phyloP scores from a whole-genome alignment of 2,329 filamentous ascomycete species.

The Curvularia spicifera region DNA sequence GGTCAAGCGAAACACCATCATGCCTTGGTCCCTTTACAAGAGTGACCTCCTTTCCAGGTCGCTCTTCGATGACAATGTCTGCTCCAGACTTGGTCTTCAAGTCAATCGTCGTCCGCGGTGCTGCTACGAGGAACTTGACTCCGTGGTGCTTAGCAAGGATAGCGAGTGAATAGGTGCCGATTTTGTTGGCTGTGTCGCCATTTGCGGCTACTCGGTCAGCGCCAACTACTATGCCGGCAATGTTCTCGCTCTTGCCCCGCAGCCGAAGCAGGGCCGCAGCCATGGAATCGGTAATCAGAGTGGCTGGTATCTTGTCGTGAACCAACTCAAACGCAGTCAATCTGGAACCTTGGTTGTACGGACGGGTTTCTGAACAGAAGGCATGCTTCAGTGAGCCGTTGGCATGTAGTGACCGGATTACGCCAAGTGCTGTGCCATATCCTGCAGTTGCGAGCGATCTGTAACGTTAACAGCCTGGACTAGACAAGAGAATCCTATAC shows the following conservation, averaged over 20 bases:
- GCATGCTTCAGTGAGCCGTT: conserved; percentile 74
- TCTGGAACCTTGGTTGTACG: conserved; percentile 96
- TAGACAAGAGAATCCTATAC: conserved; percentile 1
- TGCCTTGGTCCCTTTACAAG: conserved; percentile 78
- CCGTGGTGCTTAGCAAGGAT: conserved; percentile 89
- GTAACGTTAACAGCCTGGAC: conserved; percentile 27
- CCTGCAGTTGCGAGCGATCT: conserved; percentile 93
- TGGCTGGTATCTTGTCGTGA: conserved; percentile 88
- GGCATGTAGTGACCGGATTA: conserved; percentile 81
- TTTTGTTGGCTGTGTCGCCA: conserved; percentile 98
- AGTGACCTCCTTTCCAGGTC: conserved; percentile 80
- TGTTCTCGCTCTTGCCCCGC: conserved; percentile 65
- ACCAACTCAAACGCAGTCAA: conserved; percentile 97
- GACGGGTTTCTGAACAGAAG: conserved; percentile 95
- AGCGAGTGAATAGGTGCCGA: conserved; percentile 91
- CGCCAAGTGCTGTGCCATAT: conserved; percentile 94
- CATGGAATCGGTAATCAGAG: conserved; percentile 96
- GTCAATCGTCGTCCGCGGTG: conserved; percentile 93
- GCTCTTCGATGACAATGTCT: conserved; percentile 89
- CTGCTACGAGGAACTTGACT: conserved; percentile 92
- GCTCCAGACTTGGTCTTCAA: conserved; percentile 76
- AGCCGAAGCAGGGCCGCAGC: conserved; percentile 80
- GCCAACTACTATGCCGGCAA: conserved; percentile 89
- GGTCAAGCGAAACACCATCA: conserved; percentile 68
- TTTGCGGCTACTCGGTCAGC: conserved; percentile 95